Base-by-base conservation (phyloP, 257 asterid genomes). In the Solanum lycopersicoides region DNA sequence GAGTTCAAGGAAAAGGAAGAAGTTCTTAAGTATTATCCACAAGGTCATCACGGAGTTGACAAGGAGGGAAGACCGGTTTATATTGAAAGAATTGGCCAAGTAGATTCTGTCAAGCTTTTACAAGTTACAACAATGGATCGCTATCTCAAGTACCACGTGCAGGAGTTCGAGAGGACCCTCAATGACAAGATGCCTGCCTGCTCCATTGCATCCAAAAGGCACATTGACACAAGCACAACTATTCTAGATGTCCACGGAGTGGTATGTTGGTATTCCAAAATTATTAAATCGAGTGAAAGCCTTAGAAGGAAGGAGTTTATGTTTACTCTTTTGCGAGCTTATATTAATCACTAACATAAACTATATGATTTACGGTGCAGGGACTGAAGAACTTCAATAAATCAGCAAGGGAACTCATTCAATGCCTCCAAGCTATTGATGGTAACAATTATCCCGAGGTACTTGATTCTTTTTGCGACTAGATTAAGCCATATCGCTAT, bases 401-500 rank as follows among this genome's bases (percentile, higher is more conserved):
- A 90, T 88, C 97, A 16, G 99, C 99, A n/a, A 91, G 99, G 87
- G 99, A 97, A 42, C 97, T 97, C 73, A 91, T 97, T 89, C 98
- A 94, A 86, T 91, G 95, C 85, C 91, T 97, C 87, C 99, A 97
- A 89, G 91, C 93, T 87, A 87, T 97, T 18, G 99, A 97, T 86
- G 99, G 99, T 39, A 96, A 97, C 89, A 97, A 97, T 73, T 97
- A 97, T 88, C 99, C 99, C 9, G 99, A 97, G 97, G 99, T 95
- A 50, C 18, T 42, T 25, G 10, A 6, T 23, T 42, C n/a, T 44
- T 25, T 25, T 44, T 4, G 7, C 3, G 3, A 13, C 63, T 80
- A 28, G 16, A 28, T 79, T 16, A 80, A 28, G 28, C 1, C 25
- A 80, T 47, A 15, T 13, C 63, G 32, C 28, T 21, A 32, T 14